Evolutionary conservation across 2,329 filamentous ascomycete genomes (phyloP).

Genomic region (Penicillium concentricum): DNA sequence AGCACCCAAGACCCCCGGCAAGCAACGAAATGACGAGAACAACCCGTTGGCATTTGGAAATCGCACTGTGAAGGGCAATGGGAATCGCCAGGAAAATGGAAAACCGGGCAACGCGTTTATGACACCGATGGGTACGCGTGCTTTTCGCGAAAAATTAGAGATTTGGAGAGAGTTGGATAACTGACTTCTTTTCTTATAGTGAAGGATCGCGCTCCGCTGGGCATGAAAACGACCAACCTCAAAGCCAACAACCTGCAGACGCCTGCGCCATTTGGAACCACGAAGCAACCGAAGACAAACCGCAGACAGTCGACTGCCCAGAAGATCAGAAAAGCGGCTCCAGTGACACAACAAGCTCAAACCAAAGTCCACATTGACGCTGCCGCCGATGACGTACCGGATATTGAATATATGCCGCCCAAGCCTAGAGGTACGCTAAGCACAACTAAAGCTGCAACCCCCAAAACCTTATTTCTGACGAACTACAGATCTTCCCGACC

Average conservation of each 20-base stretch:
- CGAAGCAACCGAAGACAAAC: slow-evolving; percentile 52
- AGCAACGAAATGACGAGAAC: slow-evolving; percentile 85
- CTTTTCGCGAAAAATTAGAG: not conserved
- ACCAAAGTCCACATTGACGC: slow-evolving; percentile 48
- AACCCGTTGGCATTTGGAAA: slow-evolving; percentile 61
- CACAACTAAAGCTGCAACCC: slow-evolving; percentile 13
- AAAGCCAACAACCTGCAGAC: slow-evolving; percentile 71
- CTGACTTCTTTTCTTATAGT: slow-evolving; percentile 44
- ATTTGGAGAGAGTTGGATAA: slow-evolving; percentile 1
- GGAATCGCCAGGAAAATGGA: slow-evolving; percentile 58
- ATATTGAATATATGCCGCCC: slow-evolving; percentile 88
- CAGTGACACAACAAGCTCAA: slow-evolving; percentile 47
- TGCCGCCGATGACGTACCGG: slow-evolving; percentile 60
- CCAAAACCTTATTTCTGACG: slow-evolving; percentile 32
- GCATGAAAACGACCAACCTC: slow-evolving; percentile 94
- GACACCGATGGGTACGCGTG: slow-evolving; percentile 74
- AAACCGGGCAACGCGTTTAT: slow-evolving; percentile 65
- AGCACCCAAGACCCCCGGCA: slow-evolving; percentile 77
- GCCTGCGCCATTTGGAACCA: slow-evolving; percentile 61
- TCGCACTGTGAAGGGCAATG: slow-evolving; percentile 55
- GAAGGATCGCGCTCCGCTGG: slow-evolving; percentile 74
- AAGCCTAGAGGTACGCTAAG: slow-evolving; percentile 53
- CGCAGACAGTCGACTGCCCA: slow-evolving; percentile 60
- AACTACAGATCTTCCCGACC: slow-evolving; percentile 50
- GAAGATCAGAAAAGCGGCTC: slow-evolving; percentile 58